Conservation (phyloP, 495 filamentous ascomycete genomes). For the Cercophora newfieldiana region DNA sequence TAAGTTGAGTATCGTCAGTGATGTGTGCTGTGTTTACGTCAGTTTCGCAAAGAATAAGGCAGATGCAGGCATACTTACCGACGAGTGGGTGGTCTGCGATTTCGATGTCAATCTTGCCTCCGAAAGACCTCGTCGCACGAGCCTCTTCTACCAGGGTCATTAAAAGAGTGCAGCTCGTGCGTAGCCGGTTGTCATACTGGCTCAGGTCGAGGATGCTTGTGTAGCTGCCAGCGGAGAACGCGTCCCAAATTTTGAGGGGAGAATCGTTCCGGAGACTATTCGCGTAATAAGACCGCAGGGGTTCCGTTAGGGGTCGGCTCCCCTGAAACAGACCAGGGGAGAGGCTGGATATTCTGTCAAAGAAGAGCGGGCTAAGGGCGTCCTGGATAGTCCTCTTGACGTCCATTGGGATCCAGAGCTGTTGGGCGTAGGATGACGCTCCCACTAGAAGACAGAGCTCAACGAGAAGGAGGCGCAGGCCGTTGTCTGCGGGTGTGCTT, state of each 20-base stretch:
- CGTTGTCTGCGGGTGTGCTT: conserved; percentile 38
- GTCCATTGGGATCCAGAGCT: conserved; percentile 45
- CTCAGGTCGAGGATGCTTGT: conserved; percentile 44
- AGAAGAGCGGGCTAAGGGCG: conserved; percentile 46
- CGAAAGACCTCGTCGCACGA: conserved; percentile 39
- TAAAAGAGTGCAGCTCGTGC: conserved; percentile 42
- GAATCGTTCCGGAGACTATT: conserved; percentile 35
- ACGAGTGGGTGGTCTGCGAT: conserved; percentile 39
- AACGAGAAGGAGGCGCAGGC: conserved; percentile 45
- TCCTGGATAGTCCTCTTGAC: conserved; percentile 54
- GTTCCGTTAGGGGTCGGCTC: conserved; percentile 33
- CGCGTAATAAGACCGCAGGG: conserved; percentile 40
- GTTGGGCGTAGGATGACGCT: conserved; percentile 41
- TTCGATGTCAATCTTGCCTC: conserved; percentile 36
- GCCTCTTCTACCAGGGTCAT: conserved; percentile 49
- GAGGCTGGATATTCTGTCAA: conserved; percentile 53
- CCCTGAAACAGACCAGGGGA: conserved; percentile 47
- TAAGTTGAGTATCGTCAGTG: conserved; percentile 28
- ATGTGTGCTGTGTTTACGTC: conserved; percentile 31
- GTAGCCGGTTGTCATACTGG: conserved; percentile 37
- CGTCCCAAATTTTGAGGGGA: conserved; percentile 44
- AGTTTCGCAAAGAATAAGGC: conserved; percentile 12
- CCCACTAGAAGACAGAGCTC: conserved; percentile 50
- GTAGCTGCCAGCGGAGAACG: conserved; percentile 48
- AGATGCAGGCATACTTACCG: conserved; percentile 35